Evolutionary conservation across 164 flowering plant species (phyloP), one percentile per base, ranked within the genome.

Genomic region (Nymphaea colorata): DNA sequence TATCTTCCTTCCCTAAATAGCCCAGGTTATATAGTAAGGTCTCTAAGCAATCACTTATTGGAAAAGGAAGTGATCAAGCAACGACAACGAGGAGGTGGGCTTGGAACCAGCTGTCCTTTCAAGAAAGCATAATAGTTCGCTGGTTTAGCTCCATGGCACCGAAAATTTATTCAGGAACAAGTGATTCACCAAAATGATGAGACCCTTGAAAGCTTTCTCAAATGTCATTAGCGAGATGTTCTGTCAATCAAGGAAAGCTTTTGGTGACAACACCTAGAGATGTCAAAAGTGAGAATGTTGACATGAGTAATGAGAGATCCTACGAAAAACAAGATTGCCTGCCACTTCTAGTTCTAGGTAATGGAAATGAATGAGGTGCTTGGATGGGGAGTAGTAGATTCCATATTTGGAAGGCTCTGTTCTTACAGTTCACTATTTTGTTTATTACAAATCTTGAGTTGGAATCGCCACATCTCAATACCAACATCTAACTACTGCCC

Each of bases 221-320:
- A 62, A 25, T 62, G n/a, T 62, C 64, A 62, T 2, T 17, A 62
- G 64, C 25, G 36, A 14, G 44, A 64, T 6, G 15, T 64, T 64
- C 66, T 64, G 41, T 64, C 44, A 64, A 18, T 64, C 43, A 4
- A 41, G 43, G 66, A 64, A 64, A 2, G 42, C 8, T 64, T 64
- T 64, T 64, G 66, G 66, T 64, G 66, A 64, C 66, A 64, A 64
- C 43, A 15, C 66, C 41, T 64, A 42, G 3, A 64, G 66, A 64
- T 64, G 25, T 64, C 15, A 17, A 42, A 64, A 64, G 66, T 64
- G 66, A 64, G 43, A 64, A 3, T 64, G 66, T 15, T 64, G 66
- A 17, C 66, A 25, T 18, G 66, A 64, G 63, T 61, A 61, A 61
- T 25, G 2, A 61, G 63, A 61, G 15, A 61, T 61, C 63, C n/a